Base-by-base conservation (phyloP, 2,329 filamentous ascomycete genomes). In the Fusarium sp. region DNA sequence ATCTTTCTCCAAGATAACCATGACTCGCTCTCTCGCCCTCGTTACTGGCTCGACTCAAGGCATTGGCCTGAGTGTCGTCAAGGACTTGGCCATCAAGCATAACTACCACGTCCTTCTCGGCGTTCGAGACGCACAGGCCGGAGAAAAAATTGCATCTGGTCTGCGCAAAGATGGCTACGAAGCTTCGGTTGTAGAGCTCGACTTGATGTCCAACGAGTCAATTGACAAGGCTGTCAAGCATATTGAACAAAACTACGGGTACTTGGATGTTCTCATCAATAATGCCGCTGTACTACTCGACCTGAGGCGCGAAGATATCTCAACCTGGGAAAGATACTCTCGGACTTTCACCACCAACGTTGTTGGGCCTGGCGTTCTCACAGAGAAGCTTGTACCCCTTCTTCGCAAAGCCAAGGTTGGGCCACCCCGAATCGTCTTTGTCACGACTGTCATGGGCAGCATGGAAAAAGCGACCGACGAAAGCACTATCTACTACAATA, bases 261-360 rank as follows among this genome's bases (percentile, higher is more conserved):
- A 70, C 9, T 75, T 81, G 4, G 78, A 81, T 50, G 75, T 79
- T 9, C 77, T 81, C 4, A 45, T 80, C 69, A 79, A 81, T 68
- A 81, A 81, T 33, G 79, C 79, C 5, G 78, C 64, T 9, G 68
- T 79, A 15, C 57, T 76, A 24, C 51, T 78, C 15, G 78, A 80
- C 43, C 20, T 15, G 10, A 24, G 57, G 2, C 40, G 18, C 18
- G 18, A 71, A 13, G 46, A 42, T 1, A 52, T 72, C 24, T 44
- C 43, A 0, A 71, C 73, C 9, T 75, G 79, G 56, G 76, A 83
- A 1, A 75, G 81, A 1, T 79, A 81, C 63, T 74, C 69, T 9
- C 71, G 78, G 13, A 78, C 77, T 0, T 81, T 85, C 58, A 72
- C 77, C 9, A 76, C 78, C 6, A 85, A 86, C 26, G 73, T 79